Percentiles rank a stretch among this genome's conserved stretches.
These are phyloP conservation scores for Saturnispora besseyi DNA, from an alignment of 805 yeast genomes.

Conservation along the genomic window DNA sequence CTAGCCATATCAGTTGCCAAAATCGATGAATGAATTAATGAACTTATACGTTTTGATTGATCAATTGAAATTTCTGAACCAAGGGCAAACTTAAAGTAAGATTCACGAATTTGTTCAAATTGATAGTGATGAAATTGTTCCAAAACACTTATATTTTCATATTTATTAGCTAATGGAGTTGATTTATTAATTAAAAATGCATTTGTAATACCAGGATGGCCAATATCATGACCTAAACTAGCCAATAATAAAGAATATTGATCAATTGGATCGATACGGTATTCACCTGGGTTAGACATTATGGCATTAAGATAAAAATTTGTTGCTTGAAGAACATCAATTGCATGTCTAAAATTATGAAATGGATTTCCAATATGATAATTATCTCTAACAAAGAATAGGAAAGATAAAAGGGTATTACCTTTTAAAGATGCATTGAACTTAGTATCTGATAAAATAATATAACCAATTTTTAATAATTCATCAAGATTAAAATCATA, in stretches of 20 bases:
- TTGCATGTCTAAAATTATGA: slow-evolving; percentile 93
- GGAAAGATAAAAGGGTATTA: slow-evolving; percentile 26
- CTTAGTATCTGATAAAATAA: slow-evolving; percentile 34
- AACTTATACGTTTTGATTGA: background rate
- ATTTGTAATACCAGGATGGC: slow-evolving; percentile 95
- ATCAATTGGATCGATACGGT: slow-evolving; percentile 26
- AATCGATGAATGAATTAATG: slow-evolving; percentile 29
- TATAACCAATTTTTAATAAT: slow-evolving; percentile 47
- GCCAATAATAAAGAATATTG: slow-evolving; percentile 60
- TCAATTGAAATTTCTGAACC: background rate
- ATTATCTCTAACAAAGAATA: slow-evolving; percentile 63
- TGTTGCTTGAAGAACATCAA: slow-evolving; percentile 89
- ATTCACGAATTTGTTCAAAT: slow-evolving; percentile 36
- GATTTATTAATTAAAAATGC: slow-evolving; percentile 49
- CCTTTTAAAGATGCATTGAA: background rate
- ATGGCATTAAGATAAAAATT: slow-evolving; percentile 38
- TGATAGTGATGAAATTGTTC: slow-evolving; percentile 76
- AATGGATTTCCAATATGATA: slow-evolving; percentile 83
- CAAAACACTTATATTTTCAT: slow-evolving; percentile 58
- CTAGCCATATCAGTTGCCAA: slow-evolving; percentile 89
- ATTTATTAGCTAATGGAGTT: slow-evolving; percentile 57
- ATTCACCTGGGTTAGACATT: background rate
- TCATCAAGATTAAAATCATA: slow-evolving; percentile 59
- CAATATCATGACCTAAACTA: slow-evolving; percentile 90
- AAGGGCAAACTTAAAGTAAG: slow-evolving; percentile 10